Base-by-base conservation (phyloP, 306 rosid genomes). In the Cajanus cajan region DNA sequence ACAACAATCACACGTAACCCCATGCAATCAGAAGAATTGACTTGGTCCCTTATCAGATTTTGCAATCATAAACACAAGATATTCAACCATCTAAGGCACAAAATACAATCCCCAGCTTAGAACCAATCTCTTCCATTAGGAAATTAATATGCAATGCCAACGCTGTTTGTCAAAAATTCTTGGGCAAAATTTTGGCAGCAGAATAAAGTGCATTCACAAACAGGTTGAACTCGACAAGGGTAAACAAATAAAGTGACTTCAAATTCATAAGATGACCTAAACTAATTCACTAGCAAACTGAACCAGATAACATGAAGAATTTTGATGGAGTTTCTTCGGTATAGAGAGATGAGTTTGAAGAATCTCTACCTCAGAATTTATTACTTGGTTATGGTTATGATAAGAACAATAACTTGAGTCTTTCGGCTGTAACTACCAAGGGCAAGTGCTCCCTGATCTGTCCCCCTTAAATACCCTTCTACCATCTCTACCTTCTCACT, bases 21-120 rank as follows among this genome's bases (percentile, higher is more conserved):
- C 37, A 71, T 61, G 82, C 68, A 82, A 58, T 69, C 78, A 59
- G 68, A 37, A 55, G 25, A 61, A 61, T 22, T 50, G 61, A 69
- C 7, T 47, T 28, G 68, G 65, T n/a, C 81, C 54, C 58, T 67
- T 69, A 59, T 69, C 52, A 76, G 14, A 76, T 50, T 41, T 43
- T 47, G 59, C 68, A 51, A 39, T 40, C 40, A 55, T 44, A 4
- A 52, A 21, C 39, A 69, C 66, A 43, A 59, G 78, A 61, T 61
- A 59, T 31, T 69, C 59, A 50, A 5, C 64, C 16, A 75, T 68
- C 76, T 51, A 40, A 59, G 61, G 62, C 69, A 28, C 7, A 44
- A 55, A 65, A 54, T 47, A 48, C 12, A 3, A 77, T 70, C 40
- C 12, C 55, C 13, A 31, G 69, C 43, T 13, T 33, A 82, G 43